phyloP scores from a whole-genome alignment of 139 green algal species.

The Haematococcus sp. region DNA sequence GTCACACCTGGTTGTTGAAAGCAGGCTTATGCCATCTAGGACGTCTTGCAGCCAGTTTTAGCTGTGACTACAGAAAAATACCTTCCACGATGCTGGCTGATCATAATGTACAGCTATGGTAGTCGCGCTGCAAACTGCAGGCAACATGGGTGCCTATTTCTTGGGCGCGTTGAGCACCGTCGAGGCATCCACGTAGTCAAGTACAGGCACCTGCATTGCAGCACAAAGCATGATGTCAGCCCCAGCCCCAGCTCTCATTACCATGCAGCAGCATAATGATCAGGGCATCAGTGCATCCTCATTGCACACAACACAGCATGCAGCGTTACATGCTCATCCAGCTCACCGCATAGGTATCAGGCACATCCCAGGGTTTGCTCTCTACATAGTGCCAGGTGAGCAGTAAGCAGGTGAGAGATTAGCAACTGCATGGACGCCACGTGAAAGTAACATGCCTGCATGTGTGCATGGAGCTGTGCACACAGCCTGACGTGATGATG shows the following conservation, averaged over 20 bases:
- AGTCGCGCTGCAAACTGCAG: too few relatives aligned
- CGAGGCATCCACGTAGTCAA: constrained; percentile 44
- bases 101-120: too few relatives aligned
- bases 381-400: constrained; percentile 2
- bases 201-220: constrained; percentile 38
- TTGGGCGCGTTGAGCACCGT: constrained; percentile 26
- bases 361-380: constrained; percentile 15
- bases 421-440: neutral
- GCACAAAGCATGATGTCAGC: neutral
- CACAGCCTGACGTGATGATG: neutral
- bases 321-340: neutral
- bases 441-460: neutral
- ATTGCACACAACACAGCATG: neutral
- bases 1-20: too few relatives aligned
- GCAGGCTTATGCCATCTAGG: too few relatives aligned
- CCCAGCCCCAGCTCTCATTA: neutral
- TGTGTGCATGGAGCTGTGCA: too few relatives aligned
- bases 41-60: too few relatives aligned
- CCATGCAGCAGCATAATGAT: neutral
- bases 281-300: neutral
- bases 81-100: too few relatives aligned
- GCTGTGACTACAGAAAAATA: too few relatives aligned
- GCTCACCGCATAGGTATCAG: neutral
- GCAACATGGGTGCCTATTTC: neutral
- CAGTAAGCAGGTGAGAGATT: too few relatives aligned